Evolutionary conservation across 2,329 filamentous ascomycete species (phyloP), one percentile per base, ranked within the genome.

Genomic region (Rutstroemia sp.): DNA sequence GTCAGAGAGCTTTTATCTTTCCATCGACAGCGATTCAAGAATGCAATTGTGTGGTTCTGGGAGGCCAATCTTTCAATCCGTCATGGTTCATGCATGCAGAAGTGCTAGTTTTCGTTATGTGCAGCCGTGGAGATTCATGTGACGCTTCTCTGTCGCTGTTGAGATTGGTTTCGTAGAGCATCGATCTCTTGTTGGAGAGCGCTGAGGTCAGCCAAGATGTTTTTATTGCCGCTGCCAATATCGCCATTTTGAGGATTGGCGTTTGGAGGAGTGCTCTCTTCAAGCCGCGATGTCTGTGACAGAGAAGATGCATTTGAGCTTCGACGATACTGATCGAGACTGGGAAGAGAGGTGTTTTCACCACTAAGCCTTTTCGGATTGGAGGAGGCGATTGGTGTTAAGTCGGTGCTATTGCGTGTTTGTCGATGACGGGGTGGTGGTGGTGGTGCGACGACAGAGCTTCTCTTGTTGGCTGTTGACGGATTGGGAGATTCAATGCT

Each of bases 141-240:
- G 38, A 44, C 53, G 19, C 46, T 55, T 37, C 53, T 47, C 38
- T 55, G 52, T 38, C 52, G 34, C 25, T 49, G 53, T 19, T 55
- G 53, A 47, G 71, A 72, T 61, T 71, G 72, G 7, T 72, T 76
- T 64, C 80, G 74, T 46, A 87, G 66, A 4, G 81, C 86, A 71
- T 92, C 87, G 41, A 92, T 87, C 66, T 92, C 88, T 66, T 80
- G 79, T 71, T 89, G 87, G 60, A 92, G 71, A 21, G 83, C 83
- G 48, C 82, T 80, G 55, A 92, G 71, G 68, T 92, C 87, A 1
- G 86, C 86, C 62, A 92, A 70, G 58, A 92, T 89, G 65, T 88
- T 17, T 39, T 27, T 81, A 44, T 71, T 70, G 1, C 74, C 72
- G 52, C 73, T 71, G 9, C 73, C 73, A 61, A 56, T 74, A 21